Conservation (phyloP, 208 protist species). For the Naegleria gruberi region DNA sequence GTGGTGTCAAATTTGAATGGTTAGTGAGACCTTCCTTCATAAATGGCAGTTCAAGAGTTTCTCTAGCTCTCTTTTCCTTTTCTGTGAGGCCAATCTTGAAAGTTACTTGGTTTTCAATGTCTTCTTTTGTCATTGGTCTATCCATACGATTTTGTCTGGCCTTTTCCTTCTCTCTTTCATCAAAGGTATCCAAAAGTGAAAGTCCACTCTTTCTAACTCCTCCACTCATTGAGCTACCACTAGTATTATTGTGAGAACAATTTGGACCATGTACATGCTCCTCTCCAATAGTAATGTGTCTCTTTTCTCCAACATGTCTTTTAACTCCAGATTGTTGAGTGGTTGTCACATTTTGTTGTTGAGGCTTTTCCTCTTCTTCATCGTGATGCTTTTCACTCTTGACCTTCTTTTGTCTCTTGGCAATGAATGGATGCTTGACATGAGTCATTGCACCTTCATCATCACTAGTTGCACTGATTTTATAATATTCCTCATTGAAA, state of each 20-base stretch:
- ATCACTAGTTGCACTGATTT: background rate
- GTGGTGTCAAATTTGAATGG: background rate
- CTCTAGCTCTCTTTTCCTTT: background rate
- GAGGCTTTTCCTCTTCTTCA: background rate
- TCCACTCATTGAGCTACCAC: background rate
- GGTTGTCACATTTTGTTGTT: background rate
- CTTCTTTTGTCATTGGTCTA: background rate
- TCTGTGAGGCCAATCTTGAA: background rate
- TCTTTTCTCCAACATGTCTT: background rate
- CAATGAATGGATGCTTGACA: conserved; percentile 7
- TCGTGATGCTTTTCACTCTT: background rate
- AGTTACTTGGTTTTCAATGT: background rate
- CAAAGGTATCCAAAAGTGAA: background rate
- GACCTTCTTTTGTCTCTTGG: background rate
- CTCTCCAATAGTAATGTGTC: background rate
- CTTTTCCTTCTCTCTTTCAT: background rate
- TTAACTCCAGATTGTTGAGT: background rate
- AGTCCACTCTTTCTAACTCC: background rate
- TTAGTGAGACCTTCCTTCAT: background rate
- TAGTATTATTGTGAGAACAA: background rate
- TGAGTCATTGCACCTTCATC: background rate
- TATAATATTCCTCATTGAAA: background rate
- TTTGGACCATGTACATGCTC: background rate
- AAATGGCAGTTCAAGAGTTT: background rate
- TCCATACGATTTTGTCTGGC: background rate